These are phyloP conservation scores for Trichoderma afroharzianum DNA, from an alignment of 2,329 filamentous ascomycete species.

Conservation along the genomic window DNA sequence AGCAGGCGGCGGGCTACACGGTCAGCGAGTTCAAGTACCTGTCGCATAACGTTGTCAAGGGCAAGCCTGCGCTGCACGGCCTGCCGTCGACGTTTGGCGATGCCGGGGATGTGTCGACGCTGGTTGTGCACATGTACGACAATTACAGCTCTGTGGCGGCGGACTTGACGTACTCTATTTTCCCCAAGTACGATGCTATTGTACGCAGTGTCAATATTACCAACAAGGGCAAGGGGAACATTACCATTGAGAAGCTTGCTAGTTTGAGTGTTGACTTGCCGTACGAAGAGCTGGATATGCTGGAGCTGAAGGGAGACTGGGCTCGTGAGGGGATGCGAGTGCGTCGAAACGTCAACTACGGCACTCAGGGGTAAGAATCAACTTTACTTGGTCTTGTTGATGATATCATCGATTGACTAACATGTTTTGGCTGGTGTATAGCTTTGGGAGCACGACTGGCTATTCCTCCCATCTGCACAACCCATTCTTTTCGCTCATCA, in stretches of 20 bases:
- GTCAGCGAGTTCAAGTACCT: conserved; percentile 57
- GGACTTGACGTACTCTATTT: conserved; percentile 60
- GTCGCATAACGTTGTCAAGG: conserved; percentile 51
- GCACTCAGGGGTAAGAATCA: conserved; percentile 46
- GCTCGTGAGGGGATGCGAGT: conserved; percentile 54
- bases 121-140: conserved; percentile 57
- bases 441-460: conserved; percentile 58
- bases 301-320: conserved; percentile 62
- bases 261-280: conserved; percentile 62
- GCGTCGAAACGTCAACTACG: conserved; percentile 53
- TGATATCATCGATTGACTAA: not conserved
- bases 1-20: conserved; percentile 55
- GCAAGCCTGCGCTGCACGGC: conserved; percentile 54
- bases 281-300: conserved; percentile 57
- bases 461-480: conserved; percentile 64
- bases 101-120: conserved; percentile 54
- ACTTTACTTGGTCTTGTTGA: not conserved
- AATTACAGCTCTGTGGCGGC: conserved; percentile 55
- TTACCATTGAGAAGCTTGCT: conserved; percentile 54
- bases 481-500: conserved; percentile 57
- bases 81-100: conserved; percentile 58
- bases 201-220: conserved; percentile 59
- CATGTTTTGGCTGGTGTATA: conserved; percentile 24
- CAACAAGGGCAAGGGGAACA: conserved; percentile 51
- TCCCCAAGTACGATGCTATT: conserved; percentile 58